Conservation (phyloP, 306 rosid genomes). For the Calophaca sinica region DNA sequence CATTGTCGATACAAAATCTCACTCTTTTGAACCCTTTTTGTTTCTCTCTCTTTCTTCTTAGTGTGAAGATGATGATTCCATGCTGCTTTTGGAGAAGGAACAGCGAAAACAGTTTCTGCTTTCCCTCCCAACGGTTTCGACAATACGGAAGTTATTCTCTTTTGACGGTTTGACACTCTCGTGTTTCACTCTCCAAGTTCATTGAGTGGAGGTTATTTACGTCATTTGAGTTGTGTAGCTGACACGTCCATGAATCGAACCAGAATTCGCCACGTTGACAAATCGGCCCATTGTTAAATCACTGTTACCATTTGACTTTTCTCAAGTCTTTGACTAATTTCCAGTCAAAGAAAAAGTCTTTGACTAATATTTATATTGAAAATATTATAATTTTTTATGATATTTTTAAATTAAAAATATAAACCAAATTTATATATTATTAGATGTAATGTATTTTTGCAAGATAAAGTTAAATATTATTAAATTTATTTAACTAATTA, state of each 20-base stretch:
- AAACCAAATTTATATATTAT: no score
- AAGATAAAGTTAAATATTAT: no score
- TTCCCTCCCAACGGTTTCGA: conserved; percentile 51
- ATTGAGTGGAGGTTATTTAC: neutral
- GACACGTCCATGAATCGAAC: conserved; percentile 58
- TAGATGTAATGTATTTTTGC: no score
- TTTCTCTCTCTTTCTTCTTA: neutral
- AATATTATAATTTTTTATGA: no score
- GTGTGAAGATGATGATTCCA: conserved; percentile 24
- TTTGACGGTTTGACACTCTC: conserved; percentile 47
- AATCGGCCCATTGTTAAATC: neutral
- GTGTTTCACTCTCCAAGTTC: neutral
- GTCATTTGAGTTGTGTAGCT: conserved; percentile 27
- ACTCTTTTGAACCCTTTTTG: neutral
- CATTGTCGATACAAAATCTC: conserved; percentile 52
- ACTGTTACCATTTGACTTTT: conserved; percentile 1
- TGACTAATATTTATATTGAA: no score
- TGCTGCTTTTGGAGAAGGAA: conserved; percentile 41
- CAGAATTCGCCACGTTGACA: conserved; percentile 55
- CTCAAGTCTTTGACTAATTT: neutral
- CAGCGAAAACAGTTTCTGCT: conserved; percentile 5
- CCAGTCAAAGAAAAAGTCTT: no score
- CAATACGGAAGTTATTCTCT: conserved; percentile 29
- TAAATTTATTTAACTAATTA: no score
- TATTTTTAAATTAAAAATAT: no score